These are phyloP conservation scores for Fragaria ananassa DNA, from an alignment of 306 rosid genomes.

Conservation along the genomic window DNA sequence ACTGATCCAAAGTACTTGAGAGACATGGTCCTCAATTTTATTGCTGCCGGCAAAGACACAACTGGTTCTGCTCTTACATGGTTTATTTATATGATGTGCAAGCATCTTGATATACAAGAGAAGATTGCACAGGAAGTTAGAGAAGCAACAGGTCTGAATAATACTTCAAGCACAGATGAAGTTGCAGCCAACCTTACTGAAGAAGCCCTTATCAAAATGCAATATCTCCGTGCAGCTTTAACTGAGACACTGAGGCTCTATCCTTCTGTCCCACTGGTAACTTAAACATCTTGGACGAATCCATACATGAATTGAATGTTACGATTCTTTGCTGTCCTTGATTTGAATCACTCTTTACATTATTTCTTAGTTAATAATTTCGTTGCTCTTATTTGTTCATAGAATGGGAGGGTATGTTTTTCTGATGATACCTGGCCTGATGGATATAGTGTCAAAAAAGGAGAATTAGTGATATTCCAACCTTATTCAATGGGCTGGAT, in stretches of 20 bases:
- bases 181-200: background rate
- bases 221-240: background rate
- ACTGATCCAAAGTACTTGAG: background rate
- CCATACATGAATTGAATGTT: background rate
- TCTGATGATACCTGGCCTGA: background rate
- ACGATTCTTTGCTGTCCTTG: background rate
- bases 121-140: background rate
- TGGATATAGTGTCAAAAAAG: background rate
- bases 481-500: background rate
- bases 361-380: background rate
- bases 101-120: background rate
- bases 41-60: background rate
- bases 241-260: background rate
- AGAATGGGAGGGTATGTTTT: background rate
- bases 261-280: background rate
- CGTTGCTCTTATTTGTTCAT: background rate
- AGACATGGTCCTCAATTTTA: background rate
- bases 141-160: background rate
- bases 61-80: background rate
- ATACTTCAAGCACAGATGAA: background rate
- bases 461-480: background rate
- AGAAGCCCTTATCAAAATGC: background rate
- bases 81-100: slow-evolving; percentile 1
- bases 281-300: background rate
- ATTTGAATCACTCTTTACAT: background rate